These are phyloP conservation scores for Lachnellula cervina DNA, from an alignment of 2,329 filamentous ascomycete genomes.

Conservation along the genomic window DNA sequence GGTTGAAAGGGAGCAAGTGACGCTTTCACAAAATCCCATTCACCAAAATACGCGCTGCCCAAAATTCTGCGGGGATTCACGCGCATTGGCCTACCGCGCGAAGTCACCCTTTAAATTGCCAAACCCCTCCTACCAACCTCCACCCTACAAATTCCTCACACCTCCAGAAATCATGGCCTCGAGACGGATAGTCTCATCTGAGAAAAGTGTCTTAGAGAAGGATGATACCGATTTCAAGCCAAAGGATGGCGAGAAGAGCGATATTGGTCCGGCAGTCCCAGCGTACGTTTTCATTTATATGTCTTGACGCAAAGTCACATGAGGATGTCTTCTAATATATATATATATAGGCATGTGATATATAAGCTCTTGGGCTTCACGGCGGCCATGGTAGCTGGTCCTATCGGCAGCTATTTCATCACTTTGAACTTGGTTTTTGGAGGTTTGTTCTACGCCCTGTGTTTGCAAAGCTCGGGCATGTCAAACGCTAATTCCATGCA, in stretches of 20 bases:
- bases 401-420: constrained; percentile 84
- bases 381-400: constrained; percentile 80
- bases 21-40: background rate
- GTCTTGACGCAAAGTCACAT: constrained; percentile 12
- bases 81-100: background rate
- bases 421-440: constrained; percentile 72
- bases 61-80: background rate
- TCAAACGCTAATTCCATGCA: background rate
- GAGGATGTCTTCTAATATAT: background rate
- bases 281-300: constrained; percentile 48
- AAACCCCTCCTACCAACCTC: background rate
- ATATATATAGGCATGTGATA: constrained; percentile 65
- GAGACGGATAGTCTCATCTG: constrained; percentile 57
- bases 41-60: background rate
- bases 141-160: background rate
- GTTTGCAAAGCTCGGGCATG: background rate
- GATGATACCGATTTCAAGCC: constrained; percentile 43
- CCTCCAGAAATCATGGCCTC: constrained; percentile 54
- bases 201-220: constrained; percentile 62
- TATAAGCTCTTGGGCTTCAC: constrained; percentile 87
- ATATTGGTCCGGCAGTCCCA: constrained; percentile 78
- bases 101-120: background rate
- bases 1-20: too few relatives aligned
- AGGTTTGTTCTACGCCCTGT: constrained; percentile 47
- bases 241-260: constrained; percentile 53